Percentiles rank a stretch among this genome's conserved stretches.
These are phyloP conservation scores for Botrytis deweyae DNA, from an alignment of 2,329 filamentous ascomycete genomes.

Conservation along the genomic window DNA sequence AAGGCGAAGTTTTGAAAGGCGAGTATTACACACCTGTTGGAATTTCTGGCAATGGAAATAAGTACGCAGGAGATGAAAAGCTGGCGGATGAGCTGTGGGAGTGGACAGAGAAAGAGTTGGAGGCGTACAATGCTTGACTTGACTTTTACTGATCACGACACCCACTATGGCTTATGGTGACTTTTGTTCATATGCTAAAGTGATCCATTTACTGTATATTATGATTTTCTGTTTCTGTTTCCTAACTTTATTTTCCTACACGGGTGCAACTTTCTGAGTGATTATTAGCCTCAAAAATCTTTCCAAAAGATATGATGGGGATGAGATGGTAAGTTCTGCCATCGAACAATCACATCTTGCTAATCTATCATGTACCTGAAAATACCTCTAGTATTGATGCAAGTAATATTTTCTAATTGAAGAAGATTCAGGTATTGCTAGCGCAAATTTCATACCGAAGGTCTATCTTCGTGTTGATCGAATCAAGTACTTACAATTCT, in stretches of 20 bases:
- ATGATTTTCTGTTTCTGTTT: not conserved
- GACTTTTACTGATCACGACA: not conserved
- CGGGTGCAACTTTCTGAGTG: not conserved
- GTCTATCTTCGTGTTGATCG: too few relatives aligned
- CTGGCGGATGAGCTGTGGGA: constrained; percentile 40
- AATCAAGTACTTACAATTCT: not conserved
- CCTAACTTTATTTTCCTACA: not conserved
- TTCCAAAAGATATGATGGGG: not conserved
- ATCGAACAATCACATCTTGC: not conserved
- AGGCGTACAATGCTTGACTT: constrained; percentile 21
- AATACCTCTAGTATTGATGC: not conserved
- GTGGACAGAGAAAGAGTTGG: constrained; percentile 39
- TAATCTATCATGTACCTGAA: not conserved
- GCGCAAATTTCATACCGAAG: not conserved
- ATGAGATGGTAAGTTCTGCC: not conserved
- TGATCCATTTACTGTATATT: not conserved
- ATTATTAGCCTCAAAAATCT: not conserved
- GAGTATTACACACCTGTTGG: constrained; percentile 44
- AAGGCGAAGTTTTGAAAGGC: constrained; percentile 33
- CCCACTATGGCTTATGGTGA: not conserved
- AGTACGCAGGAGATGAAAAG: constrained; percentile 32
- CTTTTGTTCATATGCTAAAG: not conserved
- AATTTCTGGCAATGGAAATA: constrained; percentile 33
- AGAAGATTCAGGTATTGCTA: too few relatives aligned
- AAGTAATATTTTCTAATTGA: not conserved